Evolutionary conservation across 2,329 filamentous ascomycete genomes (phyloP), one percentile per base, ranked within the genome.

Genomic region (Epichloe amarillans): DNA sequence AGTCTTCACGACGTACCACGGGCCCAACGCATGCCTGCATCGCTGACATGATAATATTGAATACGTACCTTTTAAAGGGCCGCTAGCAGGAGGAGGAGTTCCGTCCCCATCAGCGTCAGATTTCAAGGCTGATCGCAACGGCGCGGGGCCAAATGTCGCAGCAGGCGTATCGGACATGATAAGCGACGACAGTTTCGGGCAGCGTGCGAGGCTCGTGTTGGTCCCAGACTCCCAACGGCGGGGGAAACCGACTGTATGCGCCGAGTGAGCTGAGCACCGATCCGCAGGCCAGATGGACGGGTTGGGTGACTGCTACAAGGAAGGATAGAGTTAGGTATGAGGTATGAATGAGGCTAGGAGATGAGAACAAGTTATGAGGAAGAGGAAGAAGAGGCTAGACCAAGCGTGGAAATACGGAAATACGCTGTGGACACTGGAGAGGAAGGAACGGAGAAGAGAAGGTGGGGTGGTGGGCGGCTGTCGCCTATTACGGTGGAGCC

Each of bases 91-190:
- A 21, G 61, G 60, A 3, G 61, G 60, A 3, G 65, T 62, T 52
- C 60, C 64, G 44, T 69, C 66, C 46, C 46, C 57, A 45, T 73
- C 71, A 47, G 71, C 68, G 33, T 74, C 72, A 14, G 56, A 60
- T 59, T 73, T 74, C 56, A 73, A 60, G 23, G 68, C 70, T 38
- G 70, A 72, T 45, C 69, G 68, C 49, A 72, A 60, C 6, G 69
- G 67, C 53, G 57, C 41, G 23, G 54, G 51, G 51, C 56, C 55
- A 48, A 58, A 57, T 50, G 50, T 54, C 55, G 59, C 19, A 26
- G 58, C 53, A 52, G 50, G 57, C 35, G 52, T 52, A 37, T 61
- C 56, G 57, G 63, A 56, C 61, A 64, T 64, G 57, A 53, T 30
- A 17, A 30, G 36, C 23, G 38, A n/a, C 19, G 19, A 30, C 30